phyloP scores from a whole-genome alignment of 768 basidiomycete species.

The Macrocybe gigantea region DNA sequence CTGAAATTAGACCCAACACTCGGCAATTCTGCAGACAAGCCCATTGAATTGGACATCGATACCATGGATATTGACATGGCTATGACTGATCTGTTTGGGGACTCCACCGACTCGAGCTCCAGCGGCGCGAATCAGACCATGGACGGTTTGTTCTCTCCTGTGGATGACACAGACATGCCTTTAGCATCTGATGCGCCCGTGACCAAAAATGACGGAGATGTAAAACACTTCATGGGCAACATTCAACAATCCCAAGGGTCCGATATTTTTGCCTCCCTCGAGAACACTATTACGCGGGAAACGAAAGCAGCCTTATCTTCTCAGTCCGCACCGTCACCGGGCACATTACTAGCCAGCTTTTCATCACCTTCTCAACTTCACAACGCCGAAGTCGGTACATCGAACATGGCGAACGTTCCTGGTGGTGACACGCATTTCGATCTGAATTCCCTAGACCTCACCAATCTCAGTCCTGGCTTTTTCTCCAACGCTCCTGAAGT shows the following conservation, averaged over 20 bases:
- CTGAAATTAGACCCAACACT: constrained; percentile 27
- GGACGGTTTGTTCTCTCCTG: constrained; percentile 50
- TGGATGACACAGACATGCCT: constrained; percentile 13
- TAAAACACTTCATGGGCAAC: no score
- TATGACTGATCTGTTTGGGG: constrained; percentile 54
- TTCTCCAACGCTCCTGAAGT: constrained; percentile 33
- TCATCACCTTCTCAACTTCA: constrained; percentile 23
- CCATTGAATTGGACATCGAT: constrained; percentile 76
- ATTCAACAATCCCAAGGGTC: no score
- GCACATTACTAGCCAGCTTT: constrained; percentile 39
- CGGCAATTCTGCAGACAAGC: constrained; percentile 71
- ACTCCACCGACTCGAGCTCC: constrained; percentile 29
- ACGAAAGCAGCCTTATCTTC: constrained; percentile 5
- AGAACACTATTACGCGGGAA: constrained; percentile 13
- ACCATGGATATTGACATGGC: constrained; percentile 60
- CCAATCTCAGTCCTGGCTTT: constrained; percentile 37
- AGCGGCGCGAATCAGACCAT: constrained; percentile 27
- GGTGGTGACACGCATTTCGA: constrained; percentile 34
- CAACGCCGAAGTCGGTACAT: constrained; percentile 12
- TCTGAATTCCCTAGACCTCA: constrained; percentile 40
- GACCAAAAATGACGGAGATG: no score
- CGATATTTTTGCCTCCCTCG: constrained; percentile 29
- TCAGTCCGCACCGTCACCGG: constrained; percentile 31
- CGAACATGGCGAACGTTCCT: constrained; percentile 12
- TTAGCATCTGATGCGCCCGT: no score